A percentile compares a stretch with the other conserved stretches of the same genome.
phyloP scores from a whole-genome alignment of 139 green algal species.

The Nannochloris sp. region DNA sequence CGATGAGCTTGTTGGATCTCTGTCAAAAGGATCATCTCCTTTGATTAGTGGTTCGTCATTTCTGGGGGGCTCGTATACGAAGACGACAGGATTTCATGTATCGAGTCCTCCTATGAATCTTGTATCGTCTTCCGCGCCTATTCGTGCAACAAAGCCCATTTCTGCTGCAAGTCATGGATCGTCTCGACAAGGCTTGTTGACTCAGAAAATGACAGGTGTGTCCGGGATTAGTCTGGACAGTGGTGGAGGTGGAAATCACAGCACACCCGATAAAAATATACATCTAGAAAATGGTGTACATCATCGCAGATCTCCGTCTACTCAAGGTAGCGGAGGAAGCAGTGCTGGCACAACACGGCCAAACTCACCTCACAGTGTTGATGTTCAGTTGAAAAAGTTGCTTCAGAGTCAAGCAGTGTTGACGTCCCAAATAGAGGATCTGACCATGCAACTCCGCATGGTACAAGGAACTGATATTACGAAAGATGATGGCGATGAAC shows the following conservation, averaged over 20 bases:
- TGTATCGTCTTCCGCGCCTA: not conserved
- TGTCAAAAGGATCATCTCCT: conserved; percentile 16
- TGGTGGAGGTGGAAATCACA: not conserved
- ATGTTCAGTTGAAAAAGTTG: conserved; percentile 6
- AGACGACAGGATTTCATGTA: conserved; percentile 27
- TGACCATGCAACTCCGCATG: conserved; percentile 22
- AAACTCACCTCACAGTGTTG: not conserved
- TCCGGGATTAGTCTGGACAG: not conserved
- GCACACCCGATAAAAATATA: not conserved
- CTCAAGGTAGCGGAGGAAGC: not conserved
- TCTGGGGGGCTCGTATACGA: conserved; percentile 6
- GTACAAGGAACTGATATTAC: not conserved
- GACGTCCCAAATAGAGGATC: conserved; percentile 26
- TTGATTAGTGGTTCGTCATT: not conserved
- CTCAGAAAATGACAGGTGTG: conserved; percentile 7
- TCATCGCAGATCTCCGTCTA: not conserved
- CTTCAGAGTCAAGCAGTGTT: conserved; percentile 19
- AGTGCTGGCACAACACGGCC: conserved; percentile 5
- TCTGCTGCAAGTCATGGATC: not conserved
- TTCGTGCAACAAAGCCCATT: not conserved
- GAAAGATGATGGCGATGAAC: too few relatives aligned
- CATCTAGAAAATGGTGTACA: not conserved
- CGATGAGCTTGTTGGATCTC: conserved; percentile 29
- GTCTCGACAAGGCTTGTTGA: not conserved
- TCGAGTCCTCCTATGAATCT: not conserved